phyloP scores from a whole-genome alignment of 2,329 filamentous ascomycete genomes.

The Mariannaea sp. region DNA sequence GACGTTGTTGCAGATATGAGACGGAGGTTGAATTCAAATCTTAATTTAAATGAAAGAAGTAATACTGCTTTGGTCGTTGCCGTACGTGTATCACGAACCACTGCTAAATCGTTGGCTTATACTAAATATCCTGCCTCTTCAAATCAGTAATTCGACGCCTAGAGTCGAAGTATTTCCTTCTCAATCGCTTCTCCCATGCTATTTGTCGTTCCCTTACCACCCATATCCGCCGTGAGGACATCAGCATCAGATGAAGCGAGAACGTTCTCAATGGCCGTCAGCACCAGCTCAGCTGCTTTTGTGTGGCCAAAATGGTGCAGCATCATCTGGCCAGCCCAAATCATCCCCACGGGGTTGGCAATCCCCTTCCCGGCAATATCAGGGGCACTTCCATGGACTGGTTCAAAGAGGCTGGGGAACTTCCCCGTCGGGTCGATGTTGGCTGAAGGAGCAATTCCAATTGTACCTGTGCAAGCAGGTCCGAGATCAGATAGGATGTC shows the following conservation, averaged over 20 bases:
- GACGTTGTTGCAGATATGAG: no score
- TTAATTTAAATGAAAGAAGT: no score
- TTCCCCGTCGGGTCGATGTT: slow-evolving; percentile 66
- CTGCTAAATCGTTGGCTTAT: no score
- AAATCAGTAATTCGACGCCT: no score
- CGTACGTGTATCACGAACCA: no score
- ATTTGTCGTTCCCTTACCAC: slow-evolving; percentile 36
- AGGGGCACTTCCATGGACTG: slow-evolving; percentile 73
- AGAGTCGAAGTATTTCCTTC: slow-evolving; percentile 15
- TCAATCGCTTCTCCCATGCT: slow-evolving; percentile 30
- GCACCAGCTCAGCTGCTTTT: slow-evolving; percentile 55
- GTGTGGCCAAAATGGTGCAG: slow-evolving; percentile 34
- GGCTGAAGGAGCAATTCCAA: slow-evolving; percentile 72
- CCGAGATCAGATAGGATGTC: slow-evolving; percentile 75
- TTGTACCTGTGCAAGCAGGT: slow-evolving; percentile 70
- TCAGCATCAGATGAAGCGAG: slow-evolving; percentile 51
- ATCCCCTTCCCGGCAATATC: slow-evolving; percentile 76
- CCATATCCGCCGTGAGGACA: slow-evolving; percentile 42
- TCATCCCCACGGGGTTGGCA: slow-evolving; percentile 73
- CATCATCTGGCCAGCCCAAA: slow-evolving; percentile 73
- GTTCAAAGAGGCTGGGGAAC: slow-evolving; percentile 63
- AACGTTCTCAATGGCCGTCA: slow-evolving; percentile 66
- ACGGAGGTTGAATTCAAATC: no score
- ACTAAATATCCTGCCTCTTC: no score
- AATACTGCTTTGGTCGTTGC: no score